Evolutionary conservation across 2,329 filamentous ascomycete genomes (phyloP).

Genomic region (Diaporthe nobilis): DNA sequence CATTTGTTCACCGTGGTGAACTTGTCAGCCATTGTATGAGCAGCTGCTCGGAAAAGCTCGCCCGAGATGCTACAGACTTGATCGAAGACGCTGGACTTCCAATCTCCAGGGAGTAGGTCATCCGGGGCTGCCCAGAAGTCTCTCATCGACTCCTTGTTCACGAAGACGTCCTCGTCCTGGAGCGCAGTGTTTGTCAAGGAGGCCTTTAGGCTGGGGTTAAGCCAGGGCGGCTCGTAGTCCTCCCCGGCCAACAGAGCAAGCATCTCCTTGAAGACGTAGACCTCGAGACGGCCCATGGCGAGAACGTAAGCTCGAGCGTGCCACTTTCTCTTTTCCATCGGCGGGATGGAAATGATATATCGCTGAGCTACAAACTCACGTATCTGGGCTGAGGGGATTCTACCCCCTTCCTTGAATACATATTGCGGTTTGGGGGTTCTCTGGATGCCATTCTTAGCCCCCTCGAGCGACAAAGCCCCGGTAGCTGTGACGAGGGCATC

Average conservation of each 20-base stretch:
- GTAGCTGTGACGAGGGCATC: slow-evolving; percentile 51
- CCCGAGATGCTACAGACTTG: slow-evolving; percentile 53
- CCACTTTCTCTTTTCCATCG: slow-evolving; percentile 53
- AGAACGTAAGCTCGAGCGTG: slow-evolving; percentile 55
- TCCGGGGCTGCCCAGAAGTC: slow-evolving; percentile 51
- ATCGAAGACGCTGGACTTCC: slow-evolving; percentile 52
- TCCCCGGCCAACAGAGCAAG: slow-evolving; percentile 53
- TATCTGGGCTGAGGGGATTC: slow-evolving; percentile 55
- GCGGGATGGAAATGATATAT: slow-evolving; percentile 53
- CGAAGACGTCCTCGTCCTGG: slow-evolving; percentile 53
- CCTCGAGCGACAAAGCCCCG: slow-evolving; percentile 42
- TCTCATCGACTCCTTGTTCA: slow-evolving; percentile 51
- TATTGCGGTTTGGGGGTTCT: slow-evolving; percentile 5
- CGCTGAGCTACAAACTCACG: slow-evolving; percentile 56
- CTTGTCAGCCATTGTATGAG: slow-evolving; percentile 56
- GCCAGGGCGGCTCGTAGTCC: slow-evolving; percentile 55
- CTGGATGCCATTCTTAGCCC: slow-evolving; percentile 43
- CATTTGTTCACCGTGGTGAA: slow-evolving; percentile 55
- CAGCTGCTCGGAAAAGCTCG: slow-evolving; percentile 53
- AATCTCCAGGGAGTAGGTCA: slow-evolving; percentile 49
- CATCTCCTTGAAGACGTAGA: slow-evolving; percentile 55
- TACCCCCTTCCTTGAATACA: slow-evolving; percentile 47
- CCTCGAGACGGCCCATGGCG: slow-evolving; percentile 54
- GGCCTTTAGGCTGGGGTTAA: slow-evolving; percentile 51
- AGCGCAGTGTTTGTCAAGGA: slow-evolving; percentile 56